A percentile compares a stretch with the other conserved stretches of the same genome.
Conservation (phyloP, 768 basidiomycete genomes). For the Porpolomopsis calyptriformis region DNA sequence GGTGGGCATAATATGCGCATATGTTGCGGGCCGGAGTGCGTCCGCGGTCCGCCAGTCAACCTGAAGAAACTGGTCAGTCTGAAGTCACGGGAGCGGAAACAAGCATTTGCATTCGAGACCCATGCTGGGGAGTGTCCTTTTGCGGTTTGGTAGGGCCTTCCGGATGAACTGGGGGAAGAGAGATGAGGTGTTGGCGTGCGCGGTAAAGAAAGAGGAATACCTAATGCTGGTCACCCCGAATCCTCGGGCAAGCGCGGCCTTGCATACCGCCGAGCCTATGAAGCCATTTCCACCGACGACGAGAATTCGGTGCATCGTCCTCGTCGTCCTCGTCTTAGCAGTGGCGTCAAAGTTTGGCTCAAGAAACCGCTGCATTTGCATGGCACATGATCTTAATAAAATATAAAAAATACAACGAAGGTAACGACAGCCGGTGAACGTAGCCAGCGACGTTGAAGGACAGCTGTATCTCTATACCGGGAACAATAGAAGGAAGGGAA, state of each 20-base stretch:
- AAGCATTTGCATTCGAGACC: conserved; percentile 62
- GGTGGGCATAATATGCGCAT: conserved; percentile 53
- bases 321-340: neutral
- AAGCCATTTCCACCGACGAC: conserved; percentile 99
- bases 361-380: neutral
- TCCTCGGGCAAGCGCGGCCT: conserved; percentile 73
- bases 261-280: conserved; percentile 91
- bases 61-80: conserved; percentile 28
- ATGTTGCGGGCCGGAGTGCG: conserved; percentile 68
- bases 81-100: conserved; percentile 9
- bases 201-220: conserved; percentile 24
- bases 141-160: conserved; percentile 74
- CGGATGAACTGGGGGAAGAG: conserved; percentile 60
- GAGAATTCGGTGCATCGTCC: conserved; percentile 48
- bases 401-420: neutral
- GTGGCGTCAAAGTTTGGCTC: neutral
- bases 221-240: conserved; percentile 86
- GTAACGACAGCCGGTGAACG: no score
- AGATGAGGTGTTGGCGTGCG: neutral
- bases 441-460: no score
- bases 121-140: conserved; percentile 86
- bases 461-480: no score
- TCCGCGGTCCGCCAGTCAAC: conserved; percentile 83
- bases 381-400: neutral
- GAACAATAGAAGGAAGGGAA: neutral